A percentile compares a stretch with the other conserved stretches of the same genome.
phyloP scores from a whole-genome alignment of 2,329 filamentous ascomycete species.

The Celoporthe dispersa region DNA sequence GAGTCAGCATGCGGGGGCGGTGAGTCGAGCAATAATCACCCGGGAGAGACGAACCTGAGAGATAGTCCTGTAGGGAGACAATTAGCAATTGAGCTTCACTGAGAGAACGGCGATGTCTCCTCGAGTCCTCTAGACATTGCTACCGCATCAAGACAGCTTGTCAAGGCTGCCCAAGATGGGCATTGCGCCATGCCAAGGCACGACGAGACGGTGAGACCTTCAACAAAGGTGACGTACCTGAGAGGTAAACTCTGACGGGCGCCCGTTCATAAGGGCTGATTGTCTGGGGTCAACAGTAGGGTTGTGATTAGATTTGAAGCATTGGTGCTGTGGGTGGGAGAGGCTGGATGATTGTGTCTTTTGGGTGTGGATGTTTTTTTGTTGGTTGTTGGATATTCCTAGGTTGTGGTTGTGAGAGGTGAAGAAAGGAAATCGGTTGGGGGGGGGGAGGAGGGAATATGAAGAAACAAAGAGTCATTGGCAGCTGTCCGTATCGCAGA shows the following conservation, averaged over 20 bases:
- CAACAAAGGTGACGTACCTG: conserved; percentile 65
- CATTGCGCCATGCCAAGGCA: not conserved
- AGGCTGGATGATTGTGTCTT: conserved; percentile 9
- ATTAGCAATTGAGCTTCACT: conserved; percentile 45
- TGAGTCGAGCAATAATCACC: conserved; percentile 44
- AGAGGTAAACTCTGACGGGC: conserved; percentile 83
- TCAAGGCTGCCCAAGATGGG: conserved; percentile 2
- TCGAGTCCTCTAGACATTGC: not conserved
- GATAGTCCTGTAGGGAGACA: conserved; percentile 64
- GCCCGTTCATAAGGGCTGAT: conserved; percentile 83
- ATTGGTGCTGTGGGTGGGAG: conserved; percentile 27
- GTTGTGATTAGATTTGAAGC: conserved; percentile 31
- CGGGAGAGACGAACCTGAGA: conserved; percentile 65
- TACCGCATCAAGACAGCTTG: not conserved
- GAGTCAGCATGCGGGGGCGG: conserved; percentile 45
- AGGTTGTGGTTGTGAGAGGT: conserved; percentile 18
- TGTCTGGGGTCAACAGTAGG: conserved; percentile 40
- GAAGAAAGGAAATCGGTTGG: not conserved
- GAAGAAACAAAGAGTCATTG: conserved; percentile 20
- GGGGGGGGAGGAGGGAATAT: not conserved
- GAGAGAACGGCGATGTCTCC: conserved; percentile 21
- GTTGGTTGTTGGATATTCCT: conserved; percentile 15
- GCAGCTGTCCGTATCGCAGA: conserved; percentile 1
- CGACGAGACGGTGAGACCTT: not conserved
- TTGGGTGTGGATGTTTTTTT: conserved; percentile 11